Percentiles rank a stretch among this genome's conserved stretches.
phyloP scores from a whole-genome alignment of 2,329 filamentous ascomycete species.

The Beauveria medogensis region DNA sequence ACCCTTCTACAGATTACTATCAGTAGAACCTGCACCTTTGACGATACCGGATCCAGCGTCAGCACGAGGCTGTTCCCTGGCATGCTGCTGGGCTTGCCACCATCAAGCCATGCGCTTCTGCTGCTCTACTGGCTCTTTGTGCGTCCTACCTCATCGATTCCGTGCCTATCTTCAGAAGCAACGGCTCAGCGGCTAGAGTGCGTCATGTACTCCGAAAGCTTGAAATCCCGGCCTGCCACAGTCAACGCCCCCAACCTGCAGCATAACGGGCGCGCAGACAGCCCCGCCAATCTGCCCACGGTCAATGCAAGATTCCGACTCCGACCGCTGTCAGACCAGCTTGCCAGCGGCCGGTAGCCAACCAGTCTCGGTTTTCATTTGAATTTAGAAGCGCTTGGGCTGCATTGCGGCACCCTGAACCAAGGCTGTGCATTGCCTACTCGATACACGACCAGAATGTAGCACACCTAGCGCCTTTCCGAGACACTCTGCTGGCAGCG shows the following conservation, averaged over 20 bases:
- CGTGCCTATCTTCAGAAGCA: not conserved
- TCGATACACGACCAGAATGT: not conserved
- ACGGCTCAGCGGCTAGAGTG: not conserved
- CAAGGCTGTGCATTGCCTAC: not conserved
- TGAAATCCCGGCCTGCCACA: not conserved
- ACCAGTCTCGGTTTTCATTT: not conserved
- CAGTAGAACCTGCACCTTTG: not conserved
- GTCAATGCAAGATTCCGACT: not conserved
- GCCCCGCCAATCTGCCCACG: not conserved
- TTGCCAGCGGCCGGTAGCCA: not conserved
- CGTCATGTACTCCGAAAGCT: not conserved
- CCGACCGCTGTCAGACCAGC: not conserved
- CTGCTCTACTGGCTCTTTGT: not conserved
- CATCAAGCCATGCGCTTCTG: constrained; percentile 1
- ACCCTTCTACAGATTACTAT: not conserved
- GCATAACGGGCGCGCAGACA: not conserved
- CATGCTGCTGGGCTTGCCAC: not conserved
- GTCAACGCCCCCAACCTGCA: not conserved
- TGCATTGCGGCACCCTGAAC: not conserved
- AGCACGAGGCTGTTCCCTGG: not conserved
- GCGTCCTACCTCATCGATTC: not conserved
- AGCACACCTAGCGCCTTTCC: not conserved
- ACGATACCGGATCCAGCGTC: not conserved
- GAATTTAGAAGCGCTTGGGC: not conserved
- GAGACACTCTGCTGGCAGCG: constrained; percentile 2